Percentiles rank a stretch among this genome's conserved stretches.
phyloP scores from a whole-genome alignment of 164 flowering plant genomes.

The Sedum album region DNA sequence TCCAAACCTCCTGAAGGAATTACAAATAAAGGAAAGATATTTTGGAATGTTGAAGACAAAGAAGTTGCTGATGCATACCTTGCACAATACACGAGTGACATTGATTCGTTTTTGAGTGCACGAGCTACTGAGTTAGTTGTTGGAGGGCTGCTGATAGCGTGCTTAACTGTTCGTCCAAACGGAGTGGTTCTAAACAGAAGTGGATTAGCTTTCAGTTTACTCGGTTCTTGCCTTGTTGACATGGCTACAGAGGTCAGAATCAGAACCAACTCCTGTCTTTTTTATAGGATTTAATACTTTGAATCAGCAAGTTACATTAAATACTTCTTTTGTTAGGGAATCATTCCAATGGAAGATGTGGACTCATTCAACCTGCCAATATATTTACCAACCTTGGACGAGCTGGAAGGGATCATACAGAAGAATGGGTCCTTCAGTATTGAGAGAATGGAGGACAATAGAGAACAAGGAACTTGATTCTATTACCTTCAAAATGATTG shows the following conservation, averaged over 20 bases:
- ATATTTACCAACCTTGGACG: not conserved
- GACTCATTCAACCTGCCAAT: constrained; percentile 1
- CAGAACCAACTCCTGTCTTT: not conserved
- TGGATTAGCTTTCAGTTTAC: not conserved
- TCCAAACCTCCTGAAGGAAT: not conserved
- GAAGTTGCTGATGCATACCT: constrained; percentile 1
- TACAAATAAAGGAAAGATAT: not conserved
- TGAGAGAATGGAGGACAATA: not conserved
- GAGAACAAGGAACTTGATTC: not conserved
- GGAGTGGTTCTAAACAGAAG: not conserved
- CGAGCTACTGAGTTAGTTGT: not conserved
- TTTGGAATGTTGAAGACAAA: not conserved
- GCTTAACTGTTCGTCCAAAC: not conserved
- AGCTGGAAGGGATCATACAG: not conserved
- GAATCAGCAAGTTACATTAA: not conserved
- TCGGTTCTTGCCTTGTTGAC: constrained; percentile 3
- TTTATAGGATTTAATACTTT: not conserved
- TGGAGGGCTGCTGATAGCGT: not conserved
- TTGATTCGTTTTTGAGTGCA: not conserved
- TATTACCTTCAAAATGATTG: not conserved
- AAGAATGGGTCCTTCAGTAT: not conserved
- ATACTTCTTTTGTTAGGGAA: not conserved
- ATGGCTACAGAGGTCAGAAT: constrained; percentile 5
- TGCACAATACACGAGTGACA: not conserved
- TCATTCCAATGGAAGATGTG: not conserved